Conservation (phyloP, 2,329 filamentous ascomycete genomes). For the Pezicula radicicola region DNA sequence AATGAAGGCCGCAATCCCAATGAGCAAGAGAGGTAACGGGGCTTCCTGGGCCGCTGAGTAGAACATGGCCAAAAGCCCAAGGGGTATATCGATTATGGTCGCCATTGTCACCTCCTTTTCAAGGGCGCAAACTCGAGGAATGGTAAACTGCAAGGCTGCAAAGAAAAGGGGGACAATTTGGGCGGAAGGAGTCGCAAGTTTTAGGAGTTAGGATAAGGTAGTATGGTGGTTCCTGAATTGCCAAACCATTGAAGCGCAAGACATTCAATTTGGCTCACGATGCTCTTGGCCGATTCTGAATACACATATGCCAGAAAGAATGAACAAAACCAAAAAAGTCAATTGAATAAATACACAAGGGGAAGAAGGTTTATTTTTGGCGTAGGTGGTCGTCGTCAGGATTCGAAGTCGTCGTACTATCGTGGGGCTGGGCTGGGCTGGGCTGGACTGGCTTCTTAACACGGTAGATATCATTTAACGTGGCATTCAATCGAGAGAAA, state of each 20-base stretch:
- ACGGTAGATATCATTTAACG: too few relatives aligned
- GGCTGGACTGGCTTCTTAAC: too few relatives aligned
- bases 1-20: slow-evolving; percentile 6
- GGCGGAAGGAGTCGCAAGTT: background rate
- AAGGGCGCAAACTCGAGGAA: background rate
- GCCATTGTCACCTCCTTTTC: slow-evolving; percentile 2
- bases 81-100: background rate
- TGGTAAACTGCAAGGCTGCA: slow-evolving; percentile 8
- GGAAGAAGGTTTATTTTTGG: too few relatives aligned
- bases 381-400: too few relatives aligned
- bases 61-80: slow-evolving; percentile 1
- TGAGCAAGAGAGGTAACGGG: slow-evolving; percentile 13
- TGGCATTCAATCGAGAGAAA: too few relatives aligned
- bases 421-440: too few relatives aligned
- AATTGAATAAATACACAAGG: background rate
- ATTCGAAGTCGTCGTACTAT: too few relatives aligned
- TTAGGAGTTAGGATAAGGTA: background rate
- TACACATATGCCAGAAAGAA: background rate
- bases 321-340: background rate
- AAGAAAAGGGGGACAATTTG: too few relatives aligned
- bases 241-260: too few relatives aligned
- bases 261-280: too few relatives aligned
- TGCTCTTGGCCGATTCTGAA: background rate
- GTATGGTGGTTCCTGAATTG: too few relatives aligned
- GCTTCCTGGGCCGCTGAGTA: slow-evolving; percentile 8